Percentiles rank a stretch among this genome's conserved stretches.
phyloP scores from a whole-genome alignment of 805 yeast genomes.

The Metschnikowia baotianmanensis region DNA sequence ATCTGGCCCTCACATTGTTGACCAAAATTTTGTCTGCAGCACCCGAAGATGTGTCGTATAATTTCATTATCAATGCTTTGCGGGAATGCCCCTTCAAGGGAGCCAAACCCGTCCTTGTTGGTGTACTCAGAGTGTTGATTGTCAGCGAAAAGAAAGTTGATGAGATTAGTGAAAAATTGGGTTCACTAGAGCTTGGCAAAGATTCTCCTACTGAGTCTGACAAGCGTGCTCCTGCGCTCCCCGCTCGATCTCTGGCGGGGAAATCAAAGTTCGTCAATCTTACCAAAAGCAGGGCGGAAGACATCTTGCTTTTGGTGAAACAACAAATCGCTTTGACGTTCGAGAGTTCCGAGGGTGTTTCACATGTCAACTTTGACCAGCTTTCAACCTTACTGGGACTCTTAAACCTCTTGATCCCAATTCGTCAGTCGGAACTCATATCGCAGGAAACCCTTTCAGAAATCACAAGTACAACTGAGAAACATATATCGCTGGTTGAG shows the following conservation, averaged over 20 bases:
- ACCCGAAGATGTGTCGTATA: constrained; percentile 55
- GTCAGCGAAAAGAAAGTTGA: constrained; percentile 21
- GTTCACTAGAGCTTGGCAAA: constrained; percentile 10
- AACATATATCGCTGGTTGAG: constrained; percentile 19
- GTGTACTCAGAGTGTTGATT: constrained; percentile 67
- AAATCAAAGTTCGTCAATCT: constrained; percentile 40
- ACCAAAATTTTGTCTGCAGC: constrained; percentile 59
- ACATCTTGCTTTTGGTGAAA: constrained; percentile 43
- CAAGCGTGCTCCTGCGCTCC: constrained; percentile 19
- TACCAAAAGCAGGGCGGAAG: constrained; percentile 39
- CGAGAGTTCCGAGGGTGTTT: constrained; percentile 16
- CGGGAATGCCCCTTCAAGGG: constrained; percentile 62
- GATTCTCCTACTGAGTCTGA: constrained; percentile 22
- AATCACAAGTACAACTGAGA: constrained; percentile 18
- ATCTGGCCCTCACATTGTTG: constrained; percentile 55
- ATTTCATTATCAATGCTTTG: constrained; percentile 63
- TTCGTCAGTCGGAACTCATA: constrained; percentile 25
- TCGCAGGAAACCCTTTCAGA: constrained; percentile 14
- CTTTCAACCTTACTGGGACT: constrained; percentile 51
- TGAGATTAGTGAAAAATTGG: constrained; percentile 13
- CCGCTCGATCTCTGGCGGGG: constrained; percentile 22
- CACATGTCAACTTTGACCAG: constrained; percentile 22
- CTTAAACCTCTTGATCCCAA: constrained; percentile 49
- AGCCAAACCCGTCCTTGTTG: constrained; percentile 57
- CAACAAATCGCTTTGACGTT: constrained; percentile 38